Base-by-base conservation (phyloP, 1,139 yeast species). In the Nakaseomyces uthaithaninus region DNA sequence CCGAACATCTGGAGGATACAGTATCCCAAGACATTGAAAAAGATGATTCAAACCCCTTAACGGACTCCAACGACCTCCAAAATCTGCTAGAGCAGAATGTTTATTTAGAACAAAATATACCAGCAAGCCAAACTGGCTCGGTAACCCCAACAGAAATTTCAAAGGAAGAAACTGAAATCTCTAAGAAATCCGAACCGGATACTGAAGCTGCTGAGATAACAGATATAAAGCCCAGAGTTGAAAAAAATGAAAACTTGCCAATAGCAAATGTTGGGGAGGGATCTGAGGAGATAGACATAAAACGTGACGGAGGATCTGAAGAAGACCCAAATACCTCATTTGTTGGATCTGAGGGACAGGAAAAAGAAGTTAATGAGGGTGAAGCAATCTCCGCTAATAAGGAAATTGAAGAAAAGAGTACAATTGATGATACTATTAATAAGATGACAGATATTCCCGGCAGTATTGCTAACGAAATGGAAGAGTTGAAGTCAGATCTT, bases 21-120 rank as follows among this genome's bases (percentile, higher is more conserved):
- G 6, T 8, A 6, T 30, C 34, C 12, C 12, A 1, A 6, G 10
- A 5, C 2, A 17, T 5, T 10, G 49, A 42, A 7, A 17, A 30
- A 4, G 24, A 27, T 14, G n/a, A n/a, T 14, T 14, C 20, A 10
- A 20, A 20, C 8, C 4, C 9, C 8, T 6, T 4, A 2, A 6
- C 24, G 25, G 14, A 31, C 7, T 12, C 35, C 2, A n/a, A 10
- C 11, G 43, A 38, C 26, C 33, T 45, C 28, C 35, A 36, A n/a
- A 31, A 34, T 23, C 37, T 46, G 22, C 23, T 45, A 10, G 34
- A 38, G 10, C 43, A 45, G 27, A 43, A 41, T 20, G 36, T 41
- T 3, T 36, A 23, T 14, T 26, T 42, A 10, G 47, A 46, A 27
- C 17, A 23, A 7, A 34, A 23, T 7, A 24, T n/a, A n/a, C 17